These are phyloP conservation scores for Suillus discolor DNA, from an alignment of 768 basidiomycete species.

Conservation along the genomic window DNA sequence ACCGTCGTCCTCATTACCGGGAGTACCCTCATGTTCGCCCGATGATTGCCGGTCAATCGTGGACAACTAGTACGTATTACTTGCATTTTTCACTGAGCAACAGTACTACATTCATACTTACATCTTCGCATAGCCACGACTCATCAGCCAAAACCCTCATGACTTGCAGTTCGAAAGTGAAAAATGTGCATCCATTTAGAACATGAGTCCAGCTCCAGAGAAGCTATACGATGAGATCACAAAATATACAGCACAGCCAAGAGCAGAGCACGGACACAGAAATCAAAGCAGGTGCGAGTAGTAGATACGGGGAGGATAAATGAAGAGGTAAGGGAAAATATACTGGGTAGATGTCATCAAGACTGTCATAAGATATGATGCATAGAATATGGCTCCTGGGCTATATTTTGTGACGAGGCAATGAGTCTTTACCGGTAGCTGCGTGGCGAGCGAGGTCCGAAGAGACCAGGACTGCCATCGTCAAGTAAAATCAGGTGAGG, in stretches of 20 bases:
- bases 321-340: constrained; percentile 20
- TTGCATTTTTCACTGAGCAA: neutral
- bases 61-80: neutral
- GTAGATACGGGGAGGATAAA: neutral
- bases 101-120: neutral
- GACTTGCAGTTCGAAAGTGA: neutral
- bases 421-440: constrained; percentile 26
- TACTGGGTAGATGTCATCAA: constrained; percentile 24
- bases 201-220: neutral
- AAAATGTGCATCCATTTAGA: neutral
- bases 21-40: neutral
- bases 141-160: neutral
- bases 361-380: neutral
- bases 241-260: neutral
- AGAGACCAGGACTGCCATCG: constrained; percentile 64
- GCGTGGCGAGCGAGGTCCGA: constrained; percentile 75
- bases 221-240: neutral
- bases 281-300: constrained; percentile 4
- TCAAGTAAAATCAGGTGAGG: constrained; percentile 66
- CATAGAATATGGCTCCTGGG: neutral
- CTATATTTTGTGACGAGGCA: neutral
- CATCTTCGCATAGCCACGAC: neutral
- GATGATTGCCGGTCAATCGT: neutral
- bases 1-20: neutral
- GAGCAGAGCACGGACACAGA: neutral